Evolutionary conservation across 331 rosid species (phyloP), one percentile per base, ranked within the genome.

Genomic region (Stylosanthes scabra): DNA sequence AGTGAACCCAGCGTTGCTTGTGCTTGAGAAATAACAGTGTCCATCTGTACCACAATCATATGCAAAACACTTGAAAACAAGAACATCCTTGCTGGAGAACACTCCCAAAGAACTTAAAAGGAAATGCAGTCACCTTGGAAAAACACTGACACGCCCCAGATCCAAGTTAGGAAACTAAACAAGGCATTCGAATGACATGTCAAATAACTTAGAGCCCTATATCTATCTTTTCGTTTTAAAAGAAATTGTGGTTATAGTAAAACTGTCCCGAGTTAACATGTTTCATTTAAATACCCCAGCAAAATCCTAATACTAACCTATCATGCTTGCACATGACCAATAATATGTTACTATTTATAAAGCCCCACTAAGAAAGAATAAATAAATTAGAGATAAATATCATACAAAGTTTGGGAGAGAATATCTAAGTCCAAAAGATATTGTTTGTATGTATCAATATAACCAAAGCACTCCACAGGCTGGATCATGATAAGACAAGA

Each of bases 1-100:
- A 94, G 97, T 55, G 91, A 70, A 51, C 97, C 99, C 0, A 94
- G 83, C 59, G 99, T 91, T 69, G 97, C 96, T 87, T 91, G 96
- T 65, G 99, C 99, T 79, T 94, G 99, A 46, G 99, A 91, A 69
- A 94, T 89, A 65, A 91, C 97, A 31, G 40, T 74, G 86, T 94
- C 97, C 90, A 91, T 82, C 97, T 94, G 84, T 72, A 73, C 47
- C 62, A 83, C 20, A 34, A 49, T 13, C 59, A 68, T 25, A 63
- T 51, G 44, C 34, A 79, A 61, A 47, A 75, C 59, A 66, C 27
- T 11, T 67, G 46, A 61, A 67, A 81, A 66, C 51, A 79, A 59
- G 70, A 66, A 16, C 12, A 44, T 41, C 67, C 9, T 14, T 51
- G 70, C 37, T 65, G 65, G 58, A 66, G 37, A 74, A 14, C n/a